Conservation (phyloP, 805 yeast genomes). For the Suhomyces canberraensis region DNA sequence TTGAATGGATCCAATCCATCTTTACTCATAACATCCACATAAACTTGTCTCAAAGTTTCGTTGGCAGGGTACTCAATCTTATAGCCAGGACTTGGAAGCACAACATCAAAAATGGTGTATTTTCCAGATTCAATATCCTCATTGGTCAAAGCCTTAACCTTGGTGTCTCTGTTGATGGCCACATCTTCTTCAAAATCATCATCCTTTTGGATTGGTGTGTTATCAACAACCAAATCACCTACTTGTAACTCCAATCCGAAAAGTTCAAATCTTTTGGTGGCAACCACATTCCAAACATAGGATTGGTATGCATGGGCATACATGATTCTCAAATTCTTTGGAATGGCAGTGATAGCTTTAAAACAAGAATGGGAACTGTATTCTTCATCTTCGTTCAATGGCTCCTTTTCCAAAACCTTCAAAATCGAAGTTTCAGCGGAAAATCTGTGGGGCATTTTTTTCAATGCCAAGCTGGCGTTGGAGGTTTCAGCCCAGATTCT, state of each 20-base stretch:
- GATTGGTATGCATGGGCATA: slow-evolving; percentile 98
- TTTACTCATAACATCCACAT: slow-evolving; percentile 67
- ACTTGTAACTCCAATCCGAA: slow-evolving; percentile 68
- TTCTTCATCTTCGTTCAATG: slow-evolving; percentile 39
- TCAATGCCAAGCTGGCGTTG: slow-evolving; percentile 63
- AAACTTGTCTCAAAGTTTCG: slow-evolving; percentile 53
- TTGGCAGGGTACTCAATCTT: slow-evolving; percentile 85
- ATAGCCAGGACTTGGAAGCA: slow-evolving; percentile 95
- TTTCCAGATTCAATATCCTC: slow-evolving; percentile 62
- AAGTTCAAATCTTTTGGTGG: slow-evolving; percentile 67
- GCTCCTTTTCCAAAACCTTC: slow-evolving; percentile 52
- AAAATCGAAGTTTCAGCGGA: slow-evolving; percentile 80
- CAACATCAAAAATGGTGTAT: slow-evolving; percentile 75
- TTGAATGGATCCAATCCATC: slow-evolving; percentile 82
- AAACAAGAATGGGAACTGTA: slow-evolving; percentile 59
- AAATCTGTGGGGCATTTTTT: slow-evolving; percentile 82
- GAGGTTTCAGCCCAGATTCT: slow-evolving; percentile 71
- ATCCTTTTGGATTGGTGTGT: slow-evolving; percentile 14
- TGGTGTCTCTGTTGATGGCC: slow-evolving; percentile 49
- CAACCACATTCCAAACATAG: slow-evolving; percentile 88
- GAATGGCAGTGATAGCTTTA: slow-evolving; percentile 81
- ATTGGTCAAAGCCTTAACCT: slow-evolving; percentile 73
- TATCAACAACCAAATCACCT: slow-evolving; percentile 73
- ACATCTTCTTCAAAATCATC: slow-evolving; percentile 71
- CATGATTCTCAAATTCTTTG: slow-evolving; percentile 89